Evolutionary conservation across 2,329 filamentous ascomycete genomes (phyloP).

Genomic region (Xylogone sp.): DNA sequence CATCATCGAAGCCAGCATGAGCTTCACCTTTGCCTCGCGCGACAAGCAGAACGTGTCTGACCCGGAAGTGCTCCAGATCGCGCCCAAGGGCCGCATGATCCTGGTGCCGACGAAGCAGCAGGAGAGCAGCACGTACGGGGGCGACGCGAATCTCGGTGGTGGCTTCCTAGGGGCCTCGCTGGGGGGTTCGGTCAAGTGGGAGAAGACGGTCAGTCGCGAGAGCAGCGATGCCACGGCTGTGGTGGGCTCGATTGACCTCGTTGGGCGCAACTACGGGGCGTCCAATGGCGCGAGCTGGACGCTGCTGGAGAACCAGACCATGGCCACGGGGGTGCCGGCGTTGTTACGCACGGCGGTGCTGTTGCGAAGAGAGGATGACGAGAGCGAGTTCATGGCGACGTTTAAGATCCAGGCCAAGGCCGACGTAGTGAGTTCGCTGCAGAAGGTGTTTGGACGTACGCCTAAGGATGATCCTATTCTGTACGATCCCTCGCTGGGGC

Average conservation of each 20-base stretch:
- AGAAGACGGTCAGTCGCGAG: slow-evolving; percentile 16
- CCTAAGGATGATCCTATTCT: slow-evolving; percentile 15
- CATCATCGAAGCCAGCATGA: slow-evolving; percentile 17
- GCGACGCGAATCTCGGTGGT: slow-evolving; percentile 5
- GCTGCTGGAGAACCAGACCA: slow-evolving; percentile 20
- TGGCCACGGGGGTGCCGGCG: slow-evolving; percentile 19
- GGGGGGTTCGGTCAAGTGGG: slow-evolving; percentile 14
- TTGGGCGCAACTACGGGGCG: slow-evolving; percentile 12
- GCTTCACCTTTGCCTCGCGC: slow-evolving; percentile 17
- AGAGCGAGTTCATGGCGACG: slow-evolving; percentile 24
- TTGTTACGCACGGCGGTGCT: slow-evolving; percentile 19
- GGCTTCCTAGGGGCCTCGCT: slow-evolving; percentile 10
- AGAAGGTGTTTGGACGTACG: slow-evolving; percentile 21
- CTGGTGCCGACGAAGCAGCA: slow-evolving; percentile 10
- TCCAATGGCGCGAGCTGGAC: slow-evolving; percentile 21
- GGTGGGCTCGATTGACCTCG: slow-evolving; percentile 18
- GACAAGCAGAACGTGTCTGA: slow-evolving; percentile 3
- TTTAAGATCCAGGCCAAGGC: slow-evolving; percentile 24
- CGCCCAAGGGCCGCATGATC: slow-evolving; percentile 11
- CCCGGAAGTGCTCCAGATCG: slow-evolving; percentile 16
- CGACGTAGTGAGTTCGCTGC: slow-evolving; percentile 17
- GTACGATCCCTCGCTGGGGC: slow-evolving; percentile 12
- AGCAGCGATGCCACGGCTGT: slow-evolving; percentile 13
- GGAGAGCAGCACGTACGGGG: slow-evolving; percentile 7
- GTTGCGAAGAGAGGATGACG: slow-evolving; percentile 17